Evolutionary conservation across 345 rosid genomes (phyloP).

Genomic region (Populus davidiana): DNA sequence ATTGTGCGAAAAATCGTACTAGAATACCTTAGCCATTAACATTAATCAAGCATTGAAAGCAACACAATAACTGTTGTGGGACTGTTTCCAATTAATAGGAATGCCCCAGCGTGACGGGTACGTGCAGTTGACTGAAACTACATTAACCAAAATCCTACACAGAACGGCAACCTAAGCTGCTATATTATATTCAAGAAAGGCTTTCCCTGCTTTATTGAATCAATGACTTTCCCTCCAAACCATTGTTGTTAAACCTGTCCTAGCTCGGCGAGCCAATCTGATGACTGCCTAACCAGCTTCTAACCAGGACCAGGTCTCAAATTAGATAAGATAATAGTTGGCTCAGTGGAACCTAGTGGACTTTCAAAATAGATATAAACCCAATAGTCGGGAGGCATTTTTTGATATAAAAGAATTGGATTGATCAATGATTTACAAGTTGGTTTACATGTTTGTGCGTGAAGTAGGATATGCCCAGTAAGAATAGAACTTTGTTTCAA

Average conservation of each 20-base stretch:
- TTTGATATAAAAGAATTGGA: neutral
- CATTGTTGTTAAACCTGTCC: no score
- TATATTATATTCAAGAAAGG: neutral
- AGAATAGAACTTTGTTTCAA: neutral
- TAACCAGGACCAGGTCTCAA: no score
- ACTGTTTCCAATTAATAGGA: neutral
- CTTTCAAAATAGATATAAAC: no score
- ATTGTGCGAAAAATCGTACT: no score
- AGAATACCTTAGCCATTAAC: no score
- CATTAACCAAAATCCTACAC: neutral
- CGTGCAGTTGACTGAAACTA: conserved; percentile 11
- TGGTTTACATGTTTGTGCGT: neutral
- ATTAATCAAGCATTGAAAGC: neutral
- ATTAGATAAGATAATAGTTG: no score
- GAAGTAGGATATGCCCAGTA: neutral
- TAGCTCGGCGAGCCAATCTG: no score
- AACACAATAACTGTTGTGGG: neutral
- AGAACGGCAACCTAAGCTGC: neutral
- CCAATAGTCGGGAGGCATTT: no score
- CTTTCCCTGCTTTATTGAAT: no score
- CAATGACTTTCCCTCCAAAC: no score
- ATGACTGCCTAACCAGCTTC: no score
- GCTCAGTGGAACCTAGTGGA: no score
- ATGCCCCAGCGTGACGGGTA: conserved; percentile 18
- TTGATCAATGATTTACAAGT: conserved; percentile 7